phyloP scores from a whole-genome alignment of 345 rosid genomes.

The Heritiera fomes region DNA sequence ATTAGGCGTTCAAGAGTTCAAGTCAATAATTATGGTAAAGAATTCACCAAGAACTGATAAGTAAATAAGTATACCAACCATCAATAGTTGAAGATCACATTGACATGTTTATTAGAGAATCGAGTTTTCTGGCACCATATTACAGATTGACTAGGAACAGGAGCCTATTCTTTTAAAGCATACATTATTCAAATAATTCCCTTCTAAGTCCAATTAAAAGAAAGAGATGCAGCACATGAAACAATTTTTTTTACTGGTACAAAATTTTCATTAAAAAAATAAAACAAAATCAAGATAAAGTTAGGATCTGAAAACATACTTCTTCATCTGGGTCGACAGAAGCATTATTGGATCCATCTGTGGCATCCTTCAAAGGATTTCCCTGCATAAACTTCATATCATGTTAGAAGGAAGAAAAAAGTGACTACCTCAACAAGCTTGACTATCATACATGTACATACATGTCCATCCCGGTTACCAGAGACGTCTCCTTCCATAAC shows the following conservation, averaged over 20 bases:
- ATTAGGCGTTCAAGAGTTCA: neutral
- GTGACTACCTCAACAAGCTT: neutral
- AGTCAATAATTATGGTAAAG: conserved; percentile 8
- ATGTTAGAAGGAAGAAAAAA: conserved; percentile 24
- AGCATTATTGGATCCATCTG: conserved; percentile 32
- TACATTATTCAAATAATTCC: neutral
- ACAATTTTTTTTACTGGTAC: neutral
- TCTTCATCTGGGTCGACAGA: conserved; percentile 43
- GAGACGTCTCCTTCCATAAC: conserved; percentile 48
- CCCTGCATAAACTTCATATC: conserved; percentile 42
- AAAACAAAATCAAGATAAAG: neutral
- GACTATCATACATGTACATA: conserved; percentile 30
- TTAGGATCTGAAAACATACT: conserved; percentile 32
- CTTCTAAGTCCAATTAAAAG: neutral
- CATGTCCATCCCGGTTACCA: conserved; percentile 44
- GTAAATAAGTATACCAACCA: neutral
- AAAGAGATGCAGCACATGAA: neutral
- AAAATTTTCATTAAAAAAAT: neutral
- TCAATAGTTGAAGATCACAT: neutral
- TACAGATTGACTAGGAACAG: neutral
- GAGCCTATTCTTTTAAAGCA: neutral
- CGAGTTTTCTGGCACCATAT: neutral
- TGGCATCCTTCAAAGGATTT: conserved; percentile 38
- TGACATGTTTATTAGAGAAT: neutral
- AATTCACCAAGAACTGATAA: neutral